Evolutionary conservation across 495 filamentous ascomycete species (phyloP).

Genomic region (Penicillium desertorum): DNA sequence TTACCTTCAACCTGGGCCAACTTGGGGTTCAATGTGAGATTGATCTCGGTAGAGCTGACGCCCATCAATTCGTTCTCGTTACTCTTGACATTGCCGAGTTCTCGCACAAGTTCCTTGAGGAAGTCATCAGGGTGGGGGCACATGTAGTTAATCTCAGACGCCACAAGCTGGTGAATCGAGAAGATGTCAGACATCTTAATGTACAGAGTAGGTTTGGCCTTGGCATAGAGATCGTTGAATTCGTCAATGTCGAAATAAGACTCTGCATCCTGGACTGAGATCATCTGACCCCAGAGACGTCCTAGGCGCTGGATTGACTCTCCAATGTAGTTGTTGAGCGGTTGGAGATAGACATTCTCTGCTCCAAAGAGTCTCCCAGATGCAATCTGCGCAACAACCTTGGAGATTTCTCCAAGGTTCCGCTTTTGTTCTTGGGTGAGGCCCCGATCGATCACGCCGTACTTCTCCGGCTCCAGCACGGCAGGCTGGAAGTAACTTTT

Average conservation of each 20-base stretch:
- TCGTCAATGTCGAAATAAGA: slow-evolving; percentile 96
- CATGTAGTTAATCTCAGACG: slow-evolving; percentile 70
- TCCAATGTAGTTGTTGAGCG: slow-evolving; percentile 83
- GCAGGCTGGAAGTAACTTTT: slow-evolving; percentile 91
- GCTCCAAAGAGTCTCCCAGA: slow-evolving; percentile 84
- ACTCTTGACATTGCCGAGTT: slow-evolving; percentile 90
- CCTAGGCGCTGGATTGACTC: slow-evolving; percentile 81
- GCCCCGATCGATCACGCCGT: slow-evolving; percentile 82
- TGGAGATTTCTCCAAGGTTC: slow-evolving; percentile 86
- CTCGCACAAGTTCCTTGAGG: slow-evolving; percentile 85
- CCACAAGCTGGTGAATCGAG: slow-evolving; percentile 86
- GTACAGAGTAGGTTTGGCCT: slow-evolving; percentile 93
- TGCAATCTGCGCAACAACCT: slow-evolving; percentile 84
- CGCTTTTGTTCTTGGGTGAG: slow-evolving; percentile 89
- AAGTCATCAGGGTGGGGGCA: slow-evolving; percentile 82
- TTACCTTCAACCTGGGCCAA: slow-evolving; percentile 79
- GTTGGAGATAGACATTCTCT: slow-evolving; percentile 93
- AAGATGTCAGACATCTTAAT: slow-evolving; percentile 99
- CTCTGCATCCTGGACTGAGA: slow-evolving; percentile 82
- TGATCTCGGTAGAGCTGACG: slow-evolving; percentile 86
- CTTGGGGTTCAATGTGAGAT: slow-evolving; percentile 85
- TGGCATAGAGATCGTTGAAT: slow-evolving; percentile 95
- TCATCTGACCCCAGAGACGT: slow-evolving; percentile 71
- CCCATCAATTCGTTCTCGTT: slow-evolving; percentile 91
- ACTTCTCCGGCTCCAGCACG: slow-evolving; percentile 79